phyloP scores from a whole-genome alignment of 23 red algal genomes.

The Gracilariopsis chorda region DNA sequence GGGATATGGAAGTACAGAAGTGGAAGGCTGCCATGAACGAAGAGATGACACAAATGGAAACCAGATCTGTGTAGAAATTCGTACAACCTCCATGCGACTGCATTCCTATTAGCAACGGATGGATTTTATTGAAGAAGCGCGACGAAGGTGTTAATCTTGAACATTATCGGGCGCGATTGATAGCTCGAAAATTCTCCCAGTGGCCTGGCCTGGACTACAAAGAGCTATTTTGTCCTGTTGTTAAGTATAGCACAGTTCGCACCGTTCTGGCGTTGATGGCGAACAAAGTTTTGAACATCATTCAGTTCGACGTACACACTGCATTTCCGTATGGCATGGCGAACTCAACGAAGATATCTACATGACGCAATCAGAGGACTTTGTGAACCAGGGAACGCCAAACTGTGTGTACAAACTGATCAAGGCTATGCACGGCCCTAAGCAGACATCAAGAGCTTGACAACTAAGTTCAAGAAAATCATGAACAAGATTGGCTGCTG shows the following conservation, averaged over 20 bases:
- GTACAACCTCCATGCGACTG: background rate
- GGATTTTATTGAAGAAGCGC: constrained; percentile 11
- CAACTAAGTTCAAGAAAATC: background rate
- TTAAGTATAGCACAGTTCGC: constrained; percentile 14
- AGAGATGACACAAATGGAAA: too few relatives aligned
- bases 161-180: constrained; percentile 1
- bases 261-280: background rate
- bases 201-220: constrained; percentile 16
- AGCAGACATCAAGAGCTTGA: constrained; percentile 19
- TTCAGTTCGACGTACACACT: constrained; percentile 2
- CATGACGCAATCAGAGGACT: background rate
- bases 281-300: background rate
- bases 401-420: background rate
- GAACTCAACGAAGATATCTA: constrained; percentile 4
- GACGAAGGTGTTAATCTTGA: background rate
- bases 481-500: background rate
- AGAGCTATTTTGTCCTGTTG: constrained; percentile 35
- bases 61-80: too few relatives aligned
- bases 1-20: too few relatives aligned
- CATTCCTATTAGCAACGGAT: background rate
- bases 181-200: constrained; percentile 30
- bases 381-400: background rate
- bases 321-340: constrained; percentile 23
- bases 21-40: too few relatives aligned
- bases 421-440: constrained; percentile 23